Base-by-base conservation (phyloP, 1,284 basidiomycete species). In the Salmacisia buchloeana region DNA sequence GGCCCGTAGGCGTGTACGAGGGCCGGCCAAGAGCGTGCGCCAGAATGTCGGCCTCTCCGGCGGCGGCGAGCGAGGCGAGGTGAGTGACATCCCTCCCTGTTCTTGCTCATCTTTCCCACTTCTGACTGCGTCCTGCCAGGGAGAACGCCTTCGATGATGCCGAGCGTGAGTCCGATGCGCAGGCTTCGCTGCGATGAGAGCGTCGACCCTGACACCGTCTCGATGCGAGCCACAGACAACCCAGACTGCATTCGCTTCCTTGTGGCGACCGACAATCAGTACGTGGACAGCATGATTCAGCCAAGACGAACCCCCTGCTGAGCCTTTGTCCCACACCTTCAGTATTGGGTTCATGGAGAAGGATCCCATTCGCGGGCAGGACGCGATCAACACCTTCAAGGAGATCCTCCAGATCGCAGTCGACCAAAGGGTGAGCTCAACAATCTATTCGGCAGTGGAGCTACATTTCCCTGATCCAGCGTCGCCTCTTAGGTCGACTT, bases 291-390 rank as follows among this genome's bases (percentile, higher is more conserved):
- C 39, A 43, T 15, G 23, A 15, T 15, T 18, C 39, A 15, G 4
- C 6, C 23, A 4, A 43, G 4, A 43, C 23, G 39, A 5, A 4
- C 39, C 15, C n/a, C 3, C 7, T 27, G 21, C 4, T 33, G 23
- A 25, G 25, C 25, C 15, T 25, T 52, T 29, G 1, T 4, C 23
- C 46, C 27, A 18, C 23, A 18, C 4, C 46, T n/a, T 34, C 73
- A 94, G 97, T 79, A 90, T 99, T 66, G 96, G 96, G 0, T 96
- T 92, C 82, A 85, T 90, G 63, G 96, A 98, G 80, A 86, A 92
- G 65, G 96, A 99, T 79, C 94, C 94, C 1, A 85, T 97, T 56
- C 86, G 96, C 29, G 93, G 94, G 0, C 88, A 91, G 79, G 96
- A 99, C 79, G 91, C 93, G 3, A 90, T 99, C 74, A 90, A 94